Base-by-base conservation (phyloP, 2,329 filamentous ascomycete genomes). In the Neofusicoccum ribis region DNA sequence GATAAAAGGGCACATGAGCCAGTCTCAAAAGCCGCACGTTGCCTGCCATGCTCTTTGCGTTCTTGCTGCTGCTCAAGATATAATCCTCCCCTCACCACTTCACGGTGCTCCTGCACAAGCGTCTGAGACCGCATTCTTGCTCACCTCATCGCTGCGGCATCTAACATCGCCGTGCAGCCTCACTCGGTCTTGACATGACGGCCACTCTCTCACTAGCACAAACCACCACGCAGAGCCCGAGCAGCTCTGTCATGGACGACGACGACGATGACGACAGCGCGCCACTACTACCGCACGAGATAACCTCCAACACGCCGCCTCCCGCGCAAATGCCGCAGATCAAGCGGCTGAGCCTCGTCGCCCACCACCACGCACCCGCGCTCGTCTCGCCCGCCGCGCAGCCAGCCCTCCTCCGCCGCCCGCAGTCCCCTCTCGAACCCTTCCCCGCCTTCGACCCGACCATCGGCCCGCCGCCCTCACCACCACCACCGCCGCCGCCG, bases 201-300 rank as follows among this genome's bases (percentile, higher is more conserved):
- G 31, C 4, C 39, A 20, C 54, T 20, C 23, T 44, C 41, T 12
- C 37, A 59, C 41, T 34, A 14, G 39, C 41, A 59, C 34, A 36
- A 46, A 31, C 23, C 41, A 34, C 41, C 14, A 46, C 39, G 9
- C 27, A 17, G 27, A 31, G 27, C 27, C 5, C 6, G 9, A 20
- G 15, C 14, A 15, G 41, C 41, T 20, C 27, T 15, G 14, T 43
- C 27, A 36, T 46, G 54, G 27, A 11, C 15, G 39, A 31, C 20
- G 41, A 34, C 27, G 54, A 46, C 23, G 54, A 56, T n/a, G 54
- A 46, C 54, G 23, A 20, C 52, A 37, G 17, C 20, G 46, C 49
- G 15, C 54, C 54, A 20, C 41, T 59, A 15, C 54, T 59, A 8
- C 54, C 54, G 39, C 54, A 59, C 43, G 54, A 59, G n/a, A 44